phyloP scores from a whole-genome alignment of 352 stramenopile genomes.

The Globisporangium nagaii region DNA sequence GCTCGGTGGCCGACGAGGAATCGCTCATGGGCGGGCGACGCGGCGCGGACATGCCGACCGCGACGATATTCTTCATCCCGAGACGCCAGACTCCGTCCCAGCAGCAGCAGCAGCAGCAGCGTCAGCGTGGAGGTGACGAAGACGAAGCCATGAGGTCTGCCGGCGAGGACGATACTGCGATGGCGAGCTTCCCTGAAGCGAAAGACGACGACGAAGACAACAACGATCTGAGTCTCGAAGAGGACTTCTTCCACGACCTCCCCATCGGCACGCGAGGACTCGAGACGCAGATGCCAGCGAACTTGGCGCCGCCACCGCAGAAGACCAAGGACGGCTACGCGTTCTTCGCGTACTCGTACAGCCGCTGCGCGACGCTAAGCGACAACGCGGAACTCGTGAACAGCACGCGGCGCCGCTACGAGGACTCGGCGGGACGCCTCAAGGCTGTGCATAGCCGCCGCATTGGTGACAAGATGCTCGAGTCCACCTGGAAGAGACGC shows the following conservation, averaged over 20 bases:
- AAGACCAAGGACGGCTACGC: constrained; percentile 42
- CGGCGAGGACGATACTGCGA: neutral
- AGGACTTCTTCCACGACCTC: constrained; percentile 51
- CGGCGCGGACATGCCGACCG: constrained; percentile 11
- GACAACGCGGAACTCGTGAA: constrained; percentile 35
- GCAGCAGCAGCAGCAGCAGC: neutral
- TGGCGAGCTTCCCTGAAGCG: neutral
- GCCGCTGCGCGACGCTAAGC: constrained; percentile 44
- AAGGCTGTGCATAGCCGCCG: constrained; percentile 58
- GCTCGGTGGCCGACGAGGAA: constrained; percentile 42
- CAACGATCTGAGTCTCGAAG: constrained; percentile 16
- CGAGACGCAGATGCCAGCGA: constrained; percentile 32
- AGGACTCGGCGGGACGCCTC: constrained; percentile 52
- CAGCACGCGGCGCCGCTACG: constrained; percentile 59
- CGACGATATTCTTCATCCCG: constrained; percentile 18
- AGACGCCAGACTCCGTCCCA: no score
- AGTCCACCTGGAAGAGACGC: constrained; percentile 47
- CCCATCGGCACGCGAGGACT: constrained; percentile 39
- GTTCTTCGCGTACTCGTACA: constrained; percentile 68
- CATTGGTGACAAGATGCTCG: constrained; percentile 31
- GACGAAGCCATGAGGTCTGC: constrained; percentile 15
- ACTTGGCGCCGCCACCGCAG: constrained; percentile 19
- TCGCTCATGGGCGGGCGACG: constrained; percentile 35
- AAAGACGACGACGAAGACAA: neutral
- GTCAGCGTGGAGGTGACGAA: constrained; percentile 10